Conservation (phyloP, 208 protist species). For the Herpetomonas samuelpessoai region DNA sequence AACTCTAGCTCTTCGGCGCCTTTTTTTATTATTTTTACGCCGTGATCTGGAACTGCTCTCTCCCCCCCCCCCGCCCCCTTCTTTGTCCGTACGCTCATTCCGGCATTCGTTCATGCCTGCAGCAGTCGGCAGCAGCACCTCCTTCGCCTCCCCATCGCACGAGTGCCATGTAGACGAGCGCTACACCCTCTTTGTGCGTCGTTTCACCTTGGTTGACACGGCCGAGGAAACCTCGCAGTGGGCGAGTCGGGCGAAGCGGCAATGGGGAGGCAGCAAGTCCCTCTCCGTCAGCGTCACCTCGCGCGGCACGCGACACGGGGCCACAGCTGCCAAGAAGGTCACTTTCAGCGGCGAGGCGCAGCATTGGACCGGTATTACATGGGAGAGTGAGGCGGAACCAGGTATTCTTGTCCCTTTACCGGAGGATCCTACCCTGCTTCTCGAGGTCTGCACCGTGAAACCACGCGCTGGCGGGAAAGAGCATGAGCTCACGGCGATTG, state of each 20-base stretch:
- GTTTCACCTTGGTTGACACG: slow-evolving; percentile 80
- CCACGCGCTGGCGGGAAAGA: too few relatives aligned
- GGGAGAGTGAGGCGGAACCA: slow-evolving; percentile 25
- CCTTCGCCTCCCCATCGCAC: background rate
- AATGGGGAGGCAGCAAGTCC: slow-evolving; percentile 70
- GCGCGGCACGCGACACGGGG: slow-evolving; percentile 41
- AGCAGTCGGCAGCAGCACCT: background rate
- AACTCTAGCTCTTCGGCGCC: background rate
- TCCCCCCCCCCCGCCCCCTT: background rate
- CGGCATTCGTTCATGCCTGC: too few relatives aligned
- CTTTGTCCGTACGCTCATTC: too few relatives aligned
- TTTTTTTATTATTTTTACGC: slow-evolving; percentile 3
- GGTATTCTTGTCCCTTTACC: slow-evolving; percentile 48
- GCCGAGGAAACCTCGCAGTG: slow-evolving; percentile 71
- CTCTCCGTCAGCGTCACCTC: slow-evolving; percentile 60
- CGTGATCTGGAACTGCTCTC: background rate
- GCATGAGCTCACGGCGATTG: slow-evolving; percentile 30
- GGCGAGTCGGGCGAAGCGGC: slow-evolving; percentile 46
- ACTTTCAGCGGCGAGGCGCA: slow-evolving; percentile 32
- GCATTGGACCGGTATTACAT: slow-evolving; percentile 42
- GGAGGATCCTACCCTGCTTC: slow-evolving; percentile 65
- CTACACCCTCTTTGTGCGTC: slow-evolving; percentile 52
- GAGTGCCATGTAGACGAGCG: background rate
- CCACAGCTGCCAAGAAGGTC: slow-evolving; percentile 48
- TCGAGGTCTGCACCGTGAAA: slow-evolving; percentile 67